phyloP scores from a whole-genome alignment of 1,284 basidiomycete species.

The Trichosporon sp. region DNA sequence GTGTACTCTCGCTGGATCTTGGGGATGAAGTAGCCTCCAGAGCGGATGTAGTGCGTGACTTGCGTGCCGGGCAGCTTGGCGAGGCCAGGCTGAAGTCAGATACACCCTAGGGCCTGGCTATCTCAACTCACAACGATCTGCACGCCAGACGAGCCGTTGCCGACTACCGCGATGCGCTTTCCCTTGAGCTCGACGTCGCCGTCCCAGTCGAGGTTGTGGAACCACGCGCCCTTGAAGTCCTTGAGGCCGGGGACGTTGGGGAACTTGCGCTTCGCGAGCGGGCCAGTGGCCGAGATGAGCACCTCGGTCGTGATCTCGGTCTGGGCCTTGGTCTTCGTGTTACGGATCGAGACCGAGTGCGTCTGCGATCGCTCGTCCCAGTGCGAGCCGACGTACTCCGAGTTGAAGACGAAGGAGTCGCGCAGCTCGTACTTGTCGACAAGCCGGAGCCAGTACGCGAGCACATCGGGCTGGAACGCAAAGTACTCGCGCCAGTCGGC shows the following conservation, averaged over 20 bases:
- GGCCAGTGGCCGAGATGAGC: constrained; percentile 31
- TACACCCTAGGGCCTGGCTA: neutral
- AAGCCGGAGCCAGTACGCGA: constrained; percentile 23
- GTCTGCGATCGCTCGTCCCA: constrained; percentile 21
- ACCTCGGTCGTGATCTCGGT: constrained; percentile 19
- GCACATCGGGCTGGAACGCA: constrained; percentile 17
- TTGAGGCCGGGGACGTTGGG: constrained; percentile 40
- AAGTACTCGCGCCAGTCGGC: constrained; percentile 15
- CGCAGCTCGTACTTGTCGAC: constrained; percentile 18
- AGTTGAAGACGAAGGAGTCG: constrained; percentile 20
- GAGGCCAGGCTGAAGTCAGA: neutral
- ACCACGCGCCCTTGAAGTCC: constrained; percentile 38
- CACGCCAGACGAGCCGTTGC: constrained; percentile 10
- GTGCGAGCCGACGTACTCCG: constrained; percentile 21
- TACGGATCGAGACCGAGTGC: constrained; percentile 21
- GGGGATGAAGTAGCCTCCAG: constrained; percentile 4
- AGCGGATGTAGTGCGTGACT: constrained; percentile 8
- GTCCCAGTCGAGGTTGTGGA: constrained; percentile 43
- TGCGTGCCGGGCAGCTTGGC: neutral
- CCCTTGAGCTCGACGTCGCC: constrained; percentile 13
- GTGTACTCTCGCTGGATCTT: constrained; percentile 3
- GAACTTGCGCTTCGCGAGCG: constrained; percentile 29
- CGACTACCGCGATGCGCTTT: constrained; percentile 3
- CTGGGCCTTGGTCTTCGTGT: neutral
- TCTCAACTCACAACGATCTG: constrained; percentile 6